A percentile compares a stretch with the other conserved stretches of the same genome.
Evolutionary conservation across 371 early-diverging fungal species (phyloP).

Genomic region (Apophysomyces sp.): DNA sequence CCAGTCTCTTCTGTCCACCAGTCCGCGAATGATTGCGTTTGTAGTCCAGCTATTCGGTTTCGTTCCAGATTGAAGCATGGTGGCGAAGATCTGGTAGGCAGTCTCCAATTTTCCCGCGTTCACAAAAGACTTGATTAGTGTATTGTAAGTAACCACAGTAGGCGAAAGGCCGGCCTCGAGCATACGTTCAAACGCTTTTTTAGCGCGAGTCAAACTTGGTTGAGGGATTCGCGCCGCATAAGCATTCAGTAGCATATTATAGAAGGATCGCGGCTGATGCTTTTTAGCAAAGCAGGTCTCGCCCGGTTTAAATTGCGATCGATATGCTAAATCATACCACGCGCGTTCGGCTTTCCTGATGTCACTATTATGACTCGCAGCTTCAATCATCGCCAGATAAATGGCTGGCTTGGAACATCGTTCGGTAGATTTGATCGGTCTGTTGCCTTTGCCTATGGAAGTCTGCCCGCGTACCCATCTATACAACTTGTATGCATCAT

Average conservation of each 20-base stretch:
- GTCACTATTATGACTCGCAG: slow-evolving; percentile 31
- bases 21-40: slow-evolving; percentile 36
- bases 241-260: slow-evolving; percentile 74
- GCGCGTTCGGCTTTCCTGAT: slow-evolving; percentile 24
- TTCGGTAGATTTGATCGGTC: not conserved
- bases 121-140: slow-evolving; percentile 75
- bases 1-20: slow-evolving; percentile 33
- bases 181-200: slow-evolving; percentile 22
- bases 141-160: slow-evolving; percentile 75
- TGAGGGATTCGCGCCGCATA: slow-evolving; percentile 53
- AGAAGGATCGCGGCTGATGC: slow-evolving; percentile 60
- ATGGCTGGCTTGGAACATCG: slow-evolving; percentile 14
- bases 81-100: slow-evolving; percentile 27
- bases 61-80: slow-evolving; percentile 20
- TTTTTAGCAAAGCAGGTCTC: slow-evolving; percentile 4
- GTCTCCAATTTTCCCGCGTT: slow-evolving; percentile 53
- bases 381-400: slow-evolving; percentile 32
- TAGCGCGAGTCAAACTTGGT: slow-evolving; percentile 27
- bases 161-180: slow-evolving; percentile 61
- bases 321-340: slow-evolving; percentile 32
- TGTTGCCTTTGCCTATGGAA: not conserved
- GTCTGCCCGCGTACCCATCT: slow-evolving; percentile 18
- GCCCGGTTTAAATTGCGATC: not conserved
- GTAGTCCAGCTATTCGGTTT: slow-evolving; percentile 27
- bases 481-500: slow-evolving; percentile 26